These are phyloP conservation scores for Penicillium diatomitis DNA, from an alignment of 495 filamentous ascomycete species.

Conservation along the genomic window DNA sequence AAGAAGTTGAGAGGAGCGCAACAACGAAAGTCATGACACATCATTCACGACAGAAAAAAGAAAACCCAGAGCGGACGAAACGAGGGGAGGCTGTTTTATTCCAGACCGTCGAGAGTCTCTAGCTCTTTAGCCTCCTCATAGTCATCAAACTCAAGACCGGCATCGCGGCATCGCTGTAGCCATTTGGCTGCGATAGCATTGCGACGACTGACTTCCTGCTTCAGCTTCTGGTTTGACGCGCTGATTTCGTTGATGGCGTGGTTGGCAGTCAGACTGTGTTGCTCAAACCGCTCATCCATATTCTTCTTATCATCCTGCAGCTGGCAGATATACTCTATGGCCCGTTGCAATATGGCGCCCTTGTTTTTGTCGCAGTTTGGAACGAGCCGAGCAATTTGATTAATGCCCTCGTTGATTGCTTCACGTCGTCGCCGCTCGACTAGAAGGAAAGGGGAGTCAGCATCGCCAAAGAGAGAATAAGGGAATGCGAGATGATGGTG, in stretches of 20 bases:
- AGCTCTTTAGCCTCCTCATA: constrained; percentile 38
- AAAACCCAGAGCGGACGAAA: neutral
- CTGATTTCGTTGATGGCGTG: constrained; percentile 91
- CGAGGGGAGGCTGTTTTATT: constrained; percentile 14
- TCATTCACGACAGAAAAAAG: constrained; percentile 7
- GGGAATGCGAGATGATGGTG: constrained; percentile 6
- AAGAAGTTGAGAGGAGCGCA: neutral
- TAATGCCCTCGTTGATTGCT: constrained; percentile 98
- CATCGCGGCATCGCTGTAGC: constrained; percentile 72
- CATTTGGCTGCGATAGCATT: constrained; percentile 50
- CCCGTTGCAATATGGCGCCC: constrained; percentile 88
- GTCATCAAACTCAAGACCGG: constrained; percentile 53
- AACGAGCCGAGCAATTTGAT: constrained; percentile 94
- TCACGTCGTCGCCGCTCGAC: constrained; percentile 95
- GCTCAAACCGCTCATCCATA: constrained; percentile 94
- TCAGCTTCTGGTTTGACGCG: constrained; percentile 79
- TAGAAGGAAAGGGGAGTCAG: constrained; percentile 23
- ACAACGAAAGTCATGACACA: constrained; percentile 23
- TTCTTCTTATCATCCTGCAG: constrained; percentile 88
- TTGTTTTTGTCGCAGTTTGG: constrained; percentile 99
- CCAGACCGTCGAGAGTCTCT: constrained; percentile 27
- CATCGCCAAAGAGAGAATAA: neutral
- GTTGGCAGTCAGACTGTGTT: constrained; percentile 89
- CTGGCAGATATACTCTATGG: constrained; percentile 87
- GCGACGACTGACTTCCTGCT: constrained; percentile 60